Conservation (phyloP, 805 yeast species). For the Pichia scutulata region DNA sequence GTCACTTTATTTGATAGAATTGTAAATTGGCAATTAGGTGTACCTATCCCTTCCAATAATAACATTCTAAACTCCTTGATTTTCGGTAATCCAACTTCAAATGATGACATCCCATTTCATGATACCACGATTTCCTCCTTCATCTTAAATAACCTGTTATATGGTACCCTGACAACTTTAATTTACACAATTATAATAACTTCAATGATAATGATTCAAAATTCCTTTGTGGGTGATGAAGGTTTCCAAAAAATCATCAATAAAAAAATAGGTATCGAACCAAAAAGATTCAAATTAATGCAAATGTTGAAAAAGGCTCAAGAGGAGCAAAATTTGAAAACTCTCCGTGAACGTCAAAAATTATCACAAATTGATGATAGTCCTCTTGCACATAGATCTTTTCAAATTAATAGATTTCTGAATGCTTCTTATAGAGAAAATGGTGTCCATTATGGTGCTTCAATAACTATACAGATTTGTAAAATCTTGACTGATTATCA, state of each 20-base stretch:
- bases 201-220: slow-evolving; percentile 34
- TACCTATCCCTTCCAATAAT: slow-evolving; percentile 33
- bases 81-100: neutral
- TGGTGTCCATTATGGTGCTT: neutral
- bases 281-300: slow-evolving; percentile 24
- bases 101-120: neutral
- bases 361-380: no score
- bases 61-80: neutral
- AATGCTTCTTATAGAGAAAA: neutral
- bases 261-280: slow-evolving; percentile 52
- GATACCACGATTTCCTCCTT: neutral
- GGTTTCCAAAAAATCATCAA: slow-evolving; percentile 54
- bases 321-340: neutral
- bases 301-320: neutral
- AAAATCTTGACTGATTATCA: neutral
- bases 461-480: neutral
- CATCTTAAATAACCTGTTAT: slow-evolving; percentile 9
- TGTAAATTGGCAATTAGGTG: slow-evolving; percentile 50
- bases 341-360: neutral
- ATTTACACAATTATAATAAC: slow-evolving; percentile 20
- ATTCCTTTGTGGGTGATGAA: slow-evolving; percentile 64
- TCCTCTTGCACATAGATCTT: no score
- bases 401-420: neutral
- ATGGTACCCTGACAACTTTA: slow-evolving; percentile 13
- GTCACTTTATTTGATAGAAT: slow-evolving; percentile 50